Evolutionary conservation across 768 basidiomycete genomes (phyloP), one percentile per base, ranked within the genome.

Genomic region (Xerocomus spinulosus): DNA sequence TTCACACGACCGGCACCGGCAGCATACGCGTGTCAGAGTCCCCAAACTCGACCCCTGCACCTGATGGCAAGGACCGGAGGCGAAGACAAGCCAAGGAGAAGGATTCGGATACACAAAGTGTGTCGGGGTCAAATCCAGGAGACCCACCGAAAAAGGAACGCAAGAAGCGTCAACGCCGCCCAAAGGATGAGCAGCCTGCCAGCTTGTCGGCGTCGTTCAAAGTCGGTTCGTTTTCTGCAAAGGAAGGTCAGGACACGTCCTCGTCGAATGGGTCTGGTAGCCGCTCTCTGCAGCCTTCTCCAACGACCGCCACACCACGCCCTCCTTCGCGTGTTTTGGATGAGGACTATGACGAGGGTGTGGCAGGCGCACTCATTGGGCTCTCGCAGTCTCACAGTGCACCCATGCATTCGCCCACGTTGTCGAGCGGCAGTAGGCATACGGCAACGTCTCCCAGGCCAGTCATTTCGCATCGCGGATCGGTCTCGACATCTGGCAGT

Each of bases 291-390:
- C 85, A 86, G 55, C 86, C 85, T 2, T 87, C 83, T 25, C 85
- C 87, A 2, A 87, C 79, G 2, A 79, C 75, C 48, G 77, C 73
- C 17, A 75, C 76, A 7, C 77, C 81, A 44, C 68, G 79, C 30
- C 77, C 81, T 15, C 82, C 84, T 7, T 72, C 81, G 10, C 76
- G 93, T 7, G 70, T 79, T 2, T 77, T 94, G 15, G 92, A 96
- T 59, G 93, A 98, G 56, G 88, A 96, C 57, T 96, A 96, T 56
- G 93, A 98, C 57, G 93, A 93, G 65, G 88, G 86, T 21, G 87
- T 83, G n/a, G 82, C 89, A 4, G 91, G 92, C 55, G 81, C 88
- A 0, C 70, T 96, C 28, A 88, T 96, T 67, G 81, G 77, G 2
- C 73, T 96, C 5, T 67, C 49, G 68, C 85, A 56, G 53, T 69